Percentiles rank a stretch among this genome's conserved stretches.
Evolutionary conservation across 140 eudicot genomes (phyloP).

Genomic region (Cichorium intybus): DNA sequence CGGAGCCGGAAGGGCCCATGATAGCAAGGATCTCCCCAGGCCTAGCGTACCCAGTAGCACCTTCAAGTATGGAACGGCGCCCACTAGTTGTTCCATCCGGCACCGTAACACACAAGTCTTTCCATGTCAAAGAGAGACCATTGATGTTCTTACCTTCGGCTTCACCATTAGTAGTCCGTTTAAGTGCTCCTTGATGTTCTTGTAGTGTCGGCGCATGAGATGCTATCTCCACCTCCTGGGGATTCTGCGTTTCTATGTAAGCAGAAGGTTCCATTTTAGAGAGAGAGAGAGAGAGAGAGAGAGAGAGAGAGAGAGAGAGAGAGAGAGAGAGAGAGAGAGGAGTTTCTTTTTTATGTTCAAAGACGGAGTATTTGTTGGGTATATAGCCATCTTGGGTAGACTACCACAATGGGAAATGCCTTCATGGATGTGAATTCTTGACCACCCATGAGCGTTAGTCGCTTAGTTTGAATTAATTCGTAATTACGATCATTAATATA

Average conservation of each 20-base stretch:
- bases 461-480: too few relatives aligned
- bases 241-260: not conserved
- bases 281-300: not conserved
- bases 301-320: not conserved
- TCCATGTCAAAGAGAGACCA: constrained; percentile 55
- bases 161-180: not conserved
- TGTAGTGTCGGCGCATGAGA: constrained; percentile 10
- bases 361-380: not conserved
- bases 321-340: not conserved
- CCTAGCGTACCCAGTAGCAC: constrained; percentile 45
- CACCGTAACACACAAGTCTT: constrained; percentile 57
- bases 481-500: too few relatives aligned
- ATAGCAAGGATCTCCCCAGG: constrained; percentile 55
- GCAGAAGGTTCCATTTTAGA: constrained; percentile 15
- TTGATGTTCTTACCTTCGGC: not conserved
- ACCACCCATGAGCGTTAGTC: too few relatives aligned
- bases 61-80: constrained; percentile 40
- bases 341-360: not conserved
- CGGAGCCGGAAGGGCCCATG: constrained; percentile 69
- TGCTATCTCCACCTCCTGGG: constrained; percentile 25
- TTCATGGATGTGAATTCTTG: too few relatives aligned
- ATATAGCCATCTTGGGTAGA: too few relatives aligned
- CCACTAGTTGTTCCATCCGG: constrained; percentile 19
- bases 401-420: too few relatives aligned
- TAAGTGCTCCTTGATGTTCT: not conserved